A percentile compares a stretch with the other conserved stretches of the same genome.
Evolutionary conservation across 345 rosid genomes (phyloP).

Genomic region (Ceriops decandra): DNA sequence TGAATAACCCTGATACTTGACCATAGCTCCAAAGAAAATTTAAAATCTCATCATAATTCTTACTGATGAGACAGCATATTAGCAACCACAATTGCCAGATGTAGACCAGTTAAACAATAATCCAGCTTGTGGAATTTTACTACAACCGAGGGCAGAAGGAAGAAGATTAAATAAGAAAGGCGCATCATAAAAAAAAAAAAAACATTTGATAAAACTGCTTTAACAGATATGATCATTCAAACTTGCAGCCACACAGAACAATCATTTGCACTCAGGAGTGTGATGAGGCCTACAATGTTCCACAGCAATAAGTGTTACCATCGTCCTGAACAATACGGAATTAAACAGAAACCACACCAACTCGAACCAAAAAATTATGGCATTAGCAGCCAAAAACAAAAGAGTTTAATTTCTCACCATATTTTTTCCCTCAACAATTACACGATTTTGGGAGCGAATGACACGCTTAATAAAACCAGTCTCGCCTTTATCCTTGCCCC

Average conservation of each 20-base stretch:
- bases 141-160: no score
- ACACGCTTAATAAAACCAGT: constrained; percentile 70
- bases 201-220: no score
- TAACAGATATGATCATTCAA: neutral
- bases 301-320: neutral
- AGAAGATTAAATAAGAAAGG: neutral
- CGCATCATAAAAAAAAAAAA: no score
- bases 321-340: neutral
- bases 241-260: neutral
- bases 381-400: neutral
- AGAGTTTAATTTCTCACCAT: constrained; percentile 40
- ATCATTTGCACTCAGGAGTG: neutral
- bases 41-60: neutral
- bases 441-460: constrained; percentile 79
- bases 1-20: no score
- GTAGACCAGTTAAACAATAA: neutral
- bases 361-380: neutral
- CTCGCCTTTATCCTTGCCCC: constrained; percentile 91
- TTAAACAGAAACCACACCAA: neutral
- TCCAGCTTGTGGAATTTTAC: neutral
- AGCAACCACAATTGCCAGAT: neutral
- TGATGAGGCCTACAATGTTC: neutral
- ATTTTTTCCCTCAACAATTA: constrained; percentile 85
- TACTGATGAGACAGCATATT: neutral
- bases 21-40: no score